Percentiles rank a stretch among this genome's conserved stretches.
These are phyloP conservation scores for Claviceps citrina DNA, from an alignment of 2,329 filamentous ascomycete genomes.

Conservation along the genomic window DNA sequence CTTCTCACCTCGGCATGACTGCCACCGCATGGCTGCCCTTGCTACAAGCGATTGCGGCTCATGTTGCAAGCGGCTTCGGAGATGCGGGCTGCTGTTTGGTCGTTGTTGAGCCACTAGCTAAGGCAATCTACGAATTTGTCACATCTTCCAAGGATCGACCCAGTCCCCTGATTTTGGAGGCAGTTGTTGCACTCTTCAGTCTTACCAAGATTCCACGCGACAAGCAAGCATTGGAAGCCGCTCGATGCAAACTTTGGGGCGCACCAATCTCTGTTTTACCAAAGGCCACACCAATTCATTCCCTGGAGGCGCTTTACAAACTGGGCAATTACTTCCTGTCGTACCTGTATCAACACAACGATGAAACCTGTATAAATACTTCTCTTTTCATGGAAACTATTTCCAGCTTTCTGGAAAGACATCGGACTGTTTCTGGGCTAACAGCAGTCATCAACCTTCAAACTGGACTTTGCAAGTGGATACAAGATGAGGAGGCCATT, in stretches of 20 bases:
- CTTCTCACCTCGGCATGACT: constrained; percentile 31
- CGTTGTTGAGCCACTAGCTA: constrained; percentile 57
- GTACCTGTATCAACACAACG: constrained; percentile 35
- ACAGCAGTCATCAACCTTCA: constrained; percentile 47
- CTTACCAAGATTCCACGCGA: constrained; percentile 41
- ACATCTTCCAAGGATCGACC: constrained; percentile 5
- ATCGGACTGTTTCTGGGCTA: constrained; percentile 10
- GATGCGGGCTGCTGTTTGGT: constrained; percentile 50
- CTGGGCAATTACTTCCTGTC: constrained; percentile 38
- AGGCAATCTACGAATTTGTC: constrained; percentile 27
- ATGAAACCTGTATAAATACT: constrained; percentile 17
- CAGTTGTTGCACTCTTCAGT: constrained; percentile 22
- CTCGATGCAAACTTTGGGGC: constrained; percentile 49
- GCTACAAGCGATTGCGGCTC: constrained; percentile 39
- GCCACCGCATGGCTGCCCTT: constrained; percentile 35
- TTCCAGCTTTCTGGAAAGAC: constrained; percentile 22
- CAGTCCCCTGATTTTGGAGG: constrained; percentile 19
- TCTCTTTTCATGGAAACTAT: constrained; percentile 10
- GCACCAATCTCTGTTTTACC: constrained; percentile 13
- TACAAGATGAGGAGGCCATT: constrained; percentile 38
- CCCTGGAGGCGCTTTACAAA: constrained; percentile 51
- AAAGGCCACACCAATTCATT: constrained; percentile 37
- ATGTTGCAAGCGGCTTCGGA: constrained; percentile 47
- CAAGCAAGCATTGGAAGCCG: constrained; percentile 47
- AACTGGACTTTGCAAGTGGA: constrained; percentile 44